Evolutionary conservation across 2,329 filamentous ascomycete species (phyloP), one percentile per base, ranked within the genome.

Genomic region (Fusarium keratoplasticum): DNA sequence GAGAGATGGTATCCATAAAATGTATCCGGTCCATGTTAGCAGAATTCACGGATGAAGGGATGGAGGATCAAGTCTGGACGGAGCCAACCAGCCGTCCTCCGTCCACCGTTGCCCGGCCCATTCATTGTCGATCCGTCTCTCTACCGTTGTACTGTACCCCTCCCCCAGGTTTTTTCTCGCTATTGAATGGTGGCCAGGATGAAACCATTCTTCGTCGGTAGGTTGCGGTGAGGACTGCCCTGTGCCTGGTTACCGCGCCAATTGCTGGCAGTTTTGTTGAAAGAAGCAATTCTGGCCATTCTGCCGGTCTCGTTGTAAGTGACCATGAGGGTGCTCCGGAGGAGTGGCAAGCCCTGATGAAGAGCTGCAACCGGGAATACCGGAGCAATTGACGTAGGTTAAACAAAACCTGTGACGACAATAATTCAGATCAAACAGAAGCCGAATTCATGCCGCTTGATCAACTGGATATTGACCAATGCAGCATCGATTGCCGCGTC

Each of bases 41-140:
- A 35, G 44, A 22, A 52, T 14, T 22, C 13, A 54, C 72, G 72
- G 72, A 57, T 72, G 65, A 74, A 74, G 64, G 72, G 72, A 74
- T 74, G 55, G 64, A 61, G 40, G 29, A 57, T 52, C 14, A 11
- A 33, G 44, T 22, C 58, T 33, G 38, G 71, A 72, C 60, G 50
- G 71, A 61, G 58, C 67, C 71, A 71, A 73, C 22, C 35, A 25
- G 55, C 20, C 55, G 14, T 36, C n/a, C 27, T 29, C 16, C 29
- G 47, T 7, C 16, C 36, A 18, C n/a, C 35, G 10, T 20, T 20
- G 11, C 14, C 27, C 33, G 16, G 31, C 7, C 60, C 22, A 62
- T 62, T 52, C 10, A 44, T 16, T n/a, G 27, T 31, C 47, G 47
- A 31, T 52, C 47, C 27, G 27, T 52, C 18, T 52, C 10, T 31